Conservation (phyloP, 2,329 filamentous ascomycete genomes). For the Rasamsonia emersonii region DNA sequence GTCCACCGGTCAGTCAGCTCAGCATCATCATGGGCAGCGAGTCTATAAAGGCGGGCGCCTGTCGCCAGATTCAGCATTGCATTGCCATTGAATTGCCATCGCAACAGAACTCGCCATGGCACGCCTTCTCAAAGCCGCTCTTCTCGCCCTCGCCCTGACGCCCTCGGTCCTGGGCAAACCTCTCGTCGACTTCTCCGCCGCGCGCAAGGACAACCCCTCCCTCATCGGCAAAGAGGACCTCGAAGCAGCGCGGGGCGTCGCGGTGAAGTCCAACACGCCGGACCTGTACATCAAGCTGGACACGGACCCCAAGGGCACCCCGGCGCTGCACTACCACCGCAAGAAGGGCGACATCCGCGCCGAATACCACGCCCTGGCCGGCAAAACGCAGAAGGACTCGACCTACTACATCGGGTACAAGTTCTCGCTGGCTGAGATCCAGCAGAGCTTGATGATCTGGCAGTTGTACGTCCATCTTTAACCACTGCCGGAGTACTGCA, state of each 20-base stretch:
- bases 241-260: slow-evolving; percentile 8
- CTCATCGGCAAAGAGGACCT: slow-evolving; percentile 10
- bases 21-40: too few species aligned
- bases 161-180: too few species aligned
- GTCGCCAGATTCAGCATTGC: too few species aligned
- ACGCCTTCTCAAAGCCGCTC: too few species aligned
- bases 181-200: slow-evolving; percentile 9
- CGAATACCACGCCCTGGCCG: slow-evolving; percentile 10
- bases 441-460: slow-evolving; percentile 10
- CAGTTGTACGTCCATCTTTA: slow-evolving; percentile 9
- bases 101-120: too few species aligned
- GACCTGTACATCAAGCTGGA: slow-evolving; percentile 13
- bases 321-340: slow-evolving; percentile 11
- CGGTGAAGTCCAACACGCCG: slow-evolving; percentile 6
- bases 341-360: slow-evolving; percentile 11
- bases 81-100: too few species aligned
- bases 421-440: slow-evolving; percentile 6
- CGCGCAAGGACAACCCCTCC: slow-evolving; percentile 9
- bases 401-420: slow-evolving; percentile 12
- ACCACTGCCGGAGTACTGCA: too few species aligned
- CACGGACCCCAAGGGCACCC: slow-evolving; percentile 9
- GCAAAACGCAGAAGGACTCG: slow-evolving; percentile 7
- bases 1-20: too few species aligned
- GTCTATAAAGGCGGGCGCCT: too few species aligned
- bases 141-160: too few species aligned